Percentiles rank a stretch among this genome's conserved stretches.
Evolutionary conservation across 345 rosid genomes (phyloP).

Genomic region (Eutrema japonicum): DNA sequence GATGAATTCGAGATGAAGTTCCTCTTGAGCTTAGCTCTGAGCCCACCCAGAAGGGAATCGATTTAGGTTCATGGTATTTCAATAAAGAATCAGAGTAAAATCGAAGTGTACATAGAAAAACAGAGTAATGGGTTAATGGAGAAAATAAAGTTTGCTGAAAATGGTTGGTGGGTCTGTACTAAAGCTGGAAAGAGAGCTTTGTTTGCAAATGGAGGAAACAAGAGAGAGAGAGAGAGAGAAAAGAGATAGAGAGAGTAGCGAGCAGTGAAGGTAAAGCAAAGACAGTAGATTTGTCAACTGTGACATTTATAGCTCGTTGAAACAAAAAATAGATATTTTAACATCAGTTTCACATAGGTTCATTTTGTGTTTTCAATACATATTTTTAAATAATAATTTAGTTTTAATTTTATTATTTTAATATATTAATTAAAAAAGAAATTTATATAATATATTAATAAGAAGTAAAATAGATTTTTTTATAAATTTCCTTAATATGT

Average conservation of each 20-base stretch:
- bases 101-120: slow-evolving; percentile 13
- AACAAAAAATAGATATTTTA: slow-evolving; percentile 4
- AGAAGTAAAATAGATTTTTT: too few relatives aligned
- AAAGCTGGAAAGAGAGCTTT: slow-evolving; percentile 73
- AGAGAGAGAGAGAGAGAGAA: slow-evolving; percentile 42
- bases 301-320: slow-evolving; percentile 55
- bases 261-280: slow-evolving; percentile 58
- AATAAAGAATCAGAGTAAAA: slow-evolving; percentile 26
- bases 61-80: background rate
- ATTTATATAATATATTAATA: too few relatives aligned
- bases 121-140: slow-evolving; percentile 27
- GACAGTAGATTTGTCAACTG: slow-evolving; percentile 31
- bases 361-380: too few relatives aligned
- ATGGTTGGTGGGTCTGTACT: slow-evolving; percentile 61
- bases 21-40: slow-evolving; percentile 2
- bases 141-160: slow-evolving; percentile 40
- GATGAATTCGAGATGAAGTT: slow-evolving; percentile 39
- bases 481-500: too few relatives aligned
- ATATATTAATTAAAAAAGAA: too few relatives aligned
- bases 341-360: background rate
- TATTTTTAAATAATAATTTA: too few relatives aligned
- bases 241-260: slow-evolving; percentile 39
- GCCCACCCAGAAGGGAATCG: slow-evolving; percentile 7
- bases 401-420: too few relatives aligned
- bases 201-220: slow-evolving; percentile 94